Evolutionary conservation across 495 filamentous ascomycete genomes (phyloP), one percentile per base, ranked within the genome.

Genomic region (Penicillium herquei): DNA sequence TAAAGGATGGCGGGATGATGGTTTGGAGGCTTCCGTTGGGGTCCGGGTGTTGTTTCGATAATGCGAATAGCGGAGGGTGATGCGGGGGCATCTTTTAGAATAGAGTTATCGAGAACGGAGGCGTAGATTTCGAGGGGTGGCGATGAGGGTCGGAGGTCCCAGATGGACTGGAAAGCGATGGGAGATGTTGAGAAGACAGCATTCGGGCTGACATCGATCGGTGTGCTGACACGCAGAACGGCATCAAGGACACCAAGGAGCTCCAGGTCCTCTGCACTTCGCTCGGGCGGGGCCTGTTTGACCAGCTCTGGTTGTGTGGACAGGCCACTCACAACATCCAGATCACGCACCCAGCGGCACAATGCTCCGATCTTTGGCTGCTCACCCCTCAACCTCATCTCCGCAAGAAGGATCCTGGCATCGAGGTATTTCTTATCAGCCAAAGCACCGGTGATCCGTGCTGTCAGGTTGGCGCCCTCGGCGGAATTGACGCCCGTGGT

Each of bases 341-440:
- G 50, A 49, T 74, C 71, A 50, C 71, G 68, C 3, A 72, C 71
- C 71, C 71, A 74, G 43, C 71, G 71, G 61, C 71, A 74, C 44
- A 74, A 59, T 6, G 71, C 70, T 51, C 71, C 71, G 34, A 74
- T 74, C 53, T 72, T 71, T 16, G 71, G 71, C 48, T 72, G 63
- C 56, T 74, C 68, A 0, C 65, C 52, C 14, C 68, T 30, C n/a
- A 74, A 68, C 13, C 69, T 60, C 71, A 74, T 71, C 56, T 74
- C 71, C 0, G 71, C 68, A 2, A 74, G 71, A 13, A 74, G 43
- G 34, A 74, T 57, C 32, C 53, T 72, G 45, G 71, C 71, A 30
- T 74, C 71, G 7, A 65, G 34, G 39, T 71, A 74, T 52, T 71
- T 70, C 40, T 64, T 63, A 34, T 74, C 71, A 30, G 59, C 57